These are phyloP conservation scores for Hordeum pubiflorum DNA, from an alignment of 202 grass and related monocot species.

Conservation along the genomic window DNA sequence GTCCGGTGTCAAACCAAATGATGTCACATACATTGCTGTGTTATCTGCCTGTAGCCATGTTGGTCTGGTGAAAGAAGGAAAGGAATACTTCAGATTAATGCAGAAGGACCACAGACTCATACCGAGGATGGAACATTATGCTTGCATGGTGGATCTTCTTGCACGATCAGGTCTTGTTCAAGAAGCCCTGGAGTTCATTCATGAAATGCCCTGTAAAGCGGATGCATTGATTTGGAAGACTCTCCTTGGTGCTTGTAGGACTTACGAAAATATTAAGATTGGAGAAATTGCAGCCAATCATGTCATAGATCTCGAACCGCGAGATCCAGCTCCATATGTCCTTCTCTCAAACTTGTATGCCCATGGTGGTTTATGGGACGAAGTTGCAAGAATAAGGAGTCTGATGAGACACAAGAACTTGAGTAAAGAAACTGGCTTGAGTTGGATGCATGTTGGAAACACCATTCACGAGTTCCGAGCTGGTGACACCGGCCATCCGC, in stretches of 20 bases:
- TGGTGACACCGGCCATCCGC: conserved; percentile 57
- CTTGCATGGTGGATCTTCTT: conserved; percentile 82
- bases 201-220: conserved; percentile 53
- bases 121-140: conserved; percentile 87
- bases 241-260: conserved; percentile 60
- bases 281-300: conserved; percentile 59
- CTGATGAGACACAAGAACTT: conserved; percentile 63
- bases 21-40: conserved; percentile 71
- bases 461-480: conserved; percentile 66
- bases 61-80: conserved; percentile 61
- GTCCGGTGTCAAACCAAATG: conserved; percentile 65
- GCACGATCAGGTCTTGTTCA: conserved; percentile 54
- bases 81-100: conserved; percentile 67
- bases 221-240: conserved; percentile 76
- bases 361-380: conserved; percentile 69
- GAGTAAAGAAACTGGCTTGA: conserved; percentile 81
- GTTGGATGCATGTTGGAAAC: conserved; percentile 77
- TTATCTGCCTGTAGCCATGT: conserved; percentile 79
- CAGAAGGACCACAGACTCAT: conserved; percentile 46
- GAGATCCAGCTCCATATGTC: conserved; percentile 73
- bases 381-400: conserved; percentile 57
- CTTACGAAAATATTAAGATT: conserved; percentile 40
- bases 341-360: conserved; percentile 91
- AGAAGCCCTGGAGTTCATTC: conserved; percentile 64
- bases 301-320: conserved; percentile 57